phyloP scores from a whole-genome alignment of 1,284 basidiomycete genomes.

The Omphalotus olearius region DNA sequence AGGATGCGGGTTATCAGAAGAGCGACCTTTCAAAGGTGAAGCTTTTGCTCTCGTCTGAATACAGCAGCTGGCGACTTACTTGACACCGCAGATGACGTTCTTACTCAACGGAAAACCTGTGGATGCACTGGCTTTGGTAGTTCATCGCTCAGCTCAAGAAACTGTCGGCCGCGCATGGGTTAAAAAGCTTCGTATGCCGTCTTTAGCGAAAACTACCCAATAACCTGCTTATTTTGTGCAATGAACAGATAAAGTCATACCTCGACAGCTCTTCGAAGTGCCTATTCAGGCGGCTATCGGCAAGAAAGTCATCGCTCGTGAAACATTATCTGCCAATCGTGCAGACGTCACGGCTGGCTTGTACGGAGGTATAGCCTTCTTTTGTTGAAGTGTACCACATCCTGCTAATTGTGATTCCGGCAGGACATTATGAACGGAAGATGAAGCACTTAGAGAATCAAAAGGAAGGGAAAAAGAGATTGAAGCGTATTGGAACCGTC shows the following conservation, averaged over 20 bases:
- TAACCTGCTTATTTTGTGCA: background rate
- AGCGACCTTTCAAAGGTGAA: slow-evolving; percentile 79
- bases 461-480: slow-evolving; percentile 83
- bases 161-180: slow-evolving; percentile 78
- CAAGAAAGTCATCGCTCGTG: slow-evolving; percentile 84
- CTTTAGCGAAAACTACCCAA: background rate
- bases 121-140: slow-evolving; percentile 88
- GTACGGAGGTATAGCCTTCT: slow-evolving; percentile 67
- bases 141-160: slow-evolving; percentile 74
- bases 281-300: slow-evolving; percentile 88
- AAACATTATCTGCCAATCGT: slow-evolving; percentile 82
- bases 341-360: slow-evolving; percentile 95
- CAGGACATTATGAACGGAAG: slow-evolving; percentile 86
- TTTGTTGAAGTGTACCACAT: background rate
- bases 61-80: background rate
- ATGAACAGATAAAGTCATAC: slow-evolving; percentile 78
- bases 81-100: slow-evolving; percentile 68
- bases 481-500: slow-evolving; percentile 85
- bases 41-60: background rate
- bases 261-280: slow-evolving; percentile 91
- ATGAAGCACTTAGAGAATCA: slow-evolving; percentile 91
- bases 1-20: slow-evolving; percentile 81
- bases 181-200: slow-evolving; percentile 75
- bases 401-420: slow-evolving; percentile 1
- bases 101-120: slow-evolving; percentile 84